These are phyloP conservation scores for Anthracocystis setariae DNA, from an alignment of 1,284 basidiomycete genomes.

Conservation along the genomic window DNA sequence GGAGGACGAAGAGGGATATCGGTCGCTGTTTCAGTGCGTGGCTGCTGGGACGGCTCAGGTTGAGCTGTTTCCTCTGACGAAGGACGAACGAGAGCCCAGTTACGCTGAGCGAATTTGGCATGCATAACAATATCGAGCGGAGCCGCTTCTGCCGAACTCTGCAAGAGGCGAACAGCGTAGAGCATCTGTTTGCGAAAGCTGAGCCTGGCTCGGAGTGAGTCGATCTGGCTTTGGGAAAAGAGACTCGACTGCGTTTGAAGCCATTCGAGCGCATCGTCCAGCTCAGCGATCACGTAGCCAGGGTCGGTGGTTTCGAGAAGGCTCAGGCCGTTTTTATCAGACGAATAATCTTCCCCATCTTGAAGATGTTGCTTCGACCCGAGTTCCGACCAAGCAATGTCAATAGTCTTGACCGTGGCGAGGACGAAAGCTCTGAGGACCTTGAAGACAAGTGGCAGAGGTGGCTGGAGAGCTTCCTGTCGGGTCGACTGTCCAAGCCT, in stretches of 20 bases:
- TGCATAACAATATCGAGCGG: constrained; percentile 46
- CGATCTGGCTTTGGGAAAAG: constrained; percentile 2
- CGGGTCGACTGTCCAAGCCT: too few relatives aligned
- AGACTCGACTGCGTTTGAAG: constrained; percentile 66
- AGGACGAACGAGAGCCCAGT: constrained; percentile 21
- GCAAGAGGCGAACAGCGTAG: constrained; percentile 26
- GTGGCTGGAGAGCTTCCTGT: background rate
- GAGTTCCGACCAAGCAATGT: constrained; percentile 83
- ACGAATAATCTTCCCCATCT: constrained; percentile 81
- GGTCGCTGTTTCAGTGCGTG: background rate
- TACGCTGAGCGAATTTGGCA: constrained; percentile 35
- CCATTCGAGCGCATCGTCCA: constrained; percentile 74
- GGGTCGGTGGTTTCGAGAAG: constrained; percentile 78
- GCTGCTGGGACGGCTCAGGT: background rate
- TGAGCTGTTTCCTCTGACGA: background rate
- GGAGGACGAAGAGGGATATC: constrained; percentile 14
- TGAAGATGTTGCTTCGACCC: constrained; percentile 37
- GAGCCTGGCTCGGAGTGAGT: constrained; percentile 32
- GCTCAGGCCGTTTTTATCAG: constrained; percentile 83
- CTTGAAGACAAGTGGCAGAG: constrained; percentile 73
- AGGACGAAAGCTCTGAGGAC: constrained; percentile 79
- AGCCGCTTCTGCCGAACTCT: constrained; percentile 23
- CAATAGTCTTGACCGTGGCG: constrained; percentile 83
- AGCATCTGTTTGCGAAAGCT: constrained; percentile 46
- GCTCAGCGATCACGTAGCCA: constrained; percentile 72